phyloP scores from a whole-genome alignment of 148 eudicot genomes.

The Euryodendron excelsum region DNA sequence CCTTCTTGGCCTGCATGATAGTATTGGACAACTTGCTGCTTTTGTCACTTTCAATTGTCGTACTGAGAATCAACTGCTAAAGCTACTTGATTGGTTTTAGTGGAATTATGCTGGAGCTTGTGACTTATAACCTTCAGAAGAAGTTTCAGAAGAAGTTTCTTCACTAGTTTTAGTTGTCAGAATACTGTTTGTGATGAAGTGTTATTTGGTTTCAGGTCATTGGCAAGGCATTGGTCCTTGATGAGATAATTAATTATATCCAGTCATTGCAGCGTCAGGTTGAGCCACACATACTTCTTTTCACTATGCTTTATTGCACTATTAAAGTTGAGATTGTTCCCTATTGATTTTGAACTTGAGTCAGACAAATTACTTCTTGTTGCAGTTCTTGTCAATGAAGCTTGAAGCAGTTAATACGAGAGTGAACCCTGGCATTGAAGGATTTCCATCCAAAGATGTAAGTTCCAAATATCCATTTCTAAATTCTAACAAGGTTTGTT shows the following conservation, averaged over 20 bases:
- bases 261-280: conserved; percentile 94
- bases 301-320: not conserved
- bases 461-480: conserved; percentile 21
- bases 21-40: not conserved
- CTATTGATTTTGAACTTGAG: conserved; percentile 14
- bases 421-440: conserved; percentile 55
- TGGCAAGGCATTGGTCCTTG: conserved; percentile 92
- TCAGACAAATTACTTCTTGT: conserved; percentile 11
- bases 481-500: too few relatives aligned
- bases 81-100: not conserved
- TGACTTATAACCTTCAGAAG: not conserved
- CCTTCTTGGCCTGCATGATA: not conserved
- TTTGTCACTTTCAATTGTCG: too few relatives aligned
- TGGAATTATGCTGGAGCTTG: not conserved
- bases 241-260: conserved; percentile 91
- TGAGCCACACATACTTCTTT: conserved; percentile 49
- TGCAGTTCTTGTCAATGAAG: conserved; percentile 91
- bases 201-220: conserved; percentile 63
- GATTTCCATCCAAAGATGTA: conserved; percentile 82
- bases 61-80: not conserved
- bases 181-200: not conserved
- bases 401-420: conserved; percentile 83
- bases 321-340: conserved; percentile 2
- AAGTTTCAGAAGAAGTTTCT: not conserved
- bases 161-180: not conserved